Percentiles rank a stretch among this genome's conserved stretches.
Conservation (phyloP, 257 asterid species). For the Fraxinus excelsior region DNA sequence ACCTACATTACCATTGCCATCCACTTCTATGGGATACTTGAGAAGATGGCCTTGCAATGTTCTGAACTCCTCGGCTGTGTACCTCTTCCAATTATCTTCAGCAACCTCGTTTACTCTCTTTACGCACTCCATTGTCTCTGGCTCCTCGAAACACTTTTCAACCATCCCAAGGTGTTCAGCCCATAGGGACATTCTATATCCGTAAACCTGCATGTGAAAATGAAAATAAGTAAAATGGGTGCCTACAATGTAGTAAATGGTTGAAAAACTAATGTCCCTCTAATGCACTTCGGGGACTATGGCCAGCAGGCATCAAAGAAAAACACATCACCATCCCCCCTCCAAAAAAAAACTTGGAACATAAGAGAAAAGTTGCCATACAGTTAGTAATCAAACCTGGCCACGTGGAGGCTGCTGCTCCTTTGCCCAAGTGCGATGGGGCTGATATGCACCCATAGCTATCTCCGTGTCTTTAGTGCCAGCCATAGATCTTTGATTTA, state of each 20-base stretch:
- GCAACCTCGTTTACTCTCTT: slow-evolving; percentile 66
- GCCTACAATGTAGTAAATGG: background rate
- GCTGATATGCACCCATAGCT: slow-evolving; percentile 96
- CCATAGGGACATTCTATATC: slow-evolving; percentile 91
- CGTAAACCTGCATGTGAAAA: slow-evolving; percentile 54
- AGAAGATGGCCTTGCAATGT: slow-evolving; percentile 78
- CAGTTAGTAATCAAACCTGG: slow-evolving; percentile 54
- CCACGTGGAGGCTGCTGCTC: slow-evolving; percentile 67
- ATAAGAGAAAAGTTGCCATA: slow-evolving; percentile 6
- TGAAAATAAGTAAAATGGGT: background rate
- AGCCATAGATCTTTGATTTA: slow-evolving; percentile 93
- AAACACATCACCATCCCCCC: background rate
- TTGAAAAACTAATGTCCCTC: background rate
- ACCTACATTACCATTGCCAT: slow-evolving; percentile 58
- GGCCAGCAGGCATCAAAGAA: background rate
- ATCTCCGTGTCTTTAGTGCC: slow-evolving; percentile 92
- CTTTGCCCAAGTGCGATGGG: slow-evolving; percentile 61
- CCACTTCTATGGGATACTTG: slow-evolving; percentile 74
- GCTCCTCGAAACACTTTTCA: slow-evolving; percentile 54
- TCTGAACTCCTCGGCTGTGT: slow-evolving; percentile 41
- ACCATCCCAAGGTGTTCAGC: slow-evolving; percentile 76
- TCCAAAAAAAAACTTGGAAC: background rate
- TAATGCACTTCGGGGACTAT: background rate
- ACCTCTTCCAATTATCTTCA: slow-evolving; percentile 64
- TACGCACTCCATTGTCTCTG: slow-evolving; percentile 64